Conservation (phyloP, 805 yeast genomes). For the Kluyveromyces starmeri region DNA sequence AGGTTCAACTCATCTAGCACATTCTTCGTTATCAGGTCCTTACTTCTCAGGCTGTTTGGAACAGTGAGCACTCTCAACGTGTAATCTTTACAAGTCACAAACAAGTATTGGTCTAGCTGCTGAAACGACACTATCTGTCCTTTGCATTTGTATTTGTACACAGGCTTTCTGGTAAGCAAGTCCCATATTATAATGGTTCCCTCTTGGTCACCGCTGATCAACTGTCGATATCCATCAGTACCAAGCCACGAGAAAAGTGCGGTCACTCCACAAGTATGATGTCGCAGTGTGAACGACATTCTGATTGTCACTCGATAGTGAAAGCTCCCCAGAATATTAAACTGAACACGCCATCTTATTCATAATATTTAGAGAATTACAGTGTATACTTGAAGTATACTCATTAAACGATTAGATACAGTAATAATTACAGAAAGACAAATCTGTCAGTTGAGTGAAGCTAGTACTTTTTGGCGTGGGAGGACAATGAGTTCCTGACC, state of each 20-base stretch:
- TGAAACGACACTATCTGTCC: conserved; percentile 17
- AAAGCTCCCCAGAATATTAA: no score
- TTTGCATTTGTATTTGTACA: conserved; percentile 7
- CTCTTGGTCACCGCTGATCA: conserved; percentile 22
- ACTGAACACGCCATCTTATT: no score
- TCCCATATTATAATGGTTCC: conserved; percentile 25
- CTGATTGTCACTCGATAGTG: no score
- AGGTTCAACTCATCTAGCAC: conserved; percentile 2
- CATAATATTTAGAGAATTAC: no score
- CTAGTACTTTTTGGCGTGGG: not conserved
- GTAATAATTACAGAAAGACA: no score
- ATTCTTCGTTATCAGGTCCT: not conserved
- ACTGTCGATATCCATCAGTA: conserved; percentile 7
- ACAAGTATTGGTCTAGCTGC: conserved; percentile 9
- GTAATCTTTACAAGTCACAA: conserved; percentile 20
- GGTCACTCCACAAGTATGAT: conserved; percentile 16
- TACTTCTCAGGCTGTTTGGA: not conserved
- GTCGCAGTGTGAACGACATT: conserved; percentile 9
- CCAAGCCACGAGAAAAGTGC: conserved; percentile 5
- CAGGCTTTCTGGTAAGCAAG: conserved; percentile 22
- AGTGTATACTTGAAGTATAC: no score
- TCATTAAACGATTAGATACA: no score
- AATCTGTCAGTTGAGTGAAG: no score
- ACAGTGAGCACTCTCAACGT: conserved; percentile 15
- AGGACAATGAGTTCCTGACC: conserved; percentile 9